Base-by-base conservation (phyloP, 306 rosid genomes). In the Vigna unguiculata region DNA sequence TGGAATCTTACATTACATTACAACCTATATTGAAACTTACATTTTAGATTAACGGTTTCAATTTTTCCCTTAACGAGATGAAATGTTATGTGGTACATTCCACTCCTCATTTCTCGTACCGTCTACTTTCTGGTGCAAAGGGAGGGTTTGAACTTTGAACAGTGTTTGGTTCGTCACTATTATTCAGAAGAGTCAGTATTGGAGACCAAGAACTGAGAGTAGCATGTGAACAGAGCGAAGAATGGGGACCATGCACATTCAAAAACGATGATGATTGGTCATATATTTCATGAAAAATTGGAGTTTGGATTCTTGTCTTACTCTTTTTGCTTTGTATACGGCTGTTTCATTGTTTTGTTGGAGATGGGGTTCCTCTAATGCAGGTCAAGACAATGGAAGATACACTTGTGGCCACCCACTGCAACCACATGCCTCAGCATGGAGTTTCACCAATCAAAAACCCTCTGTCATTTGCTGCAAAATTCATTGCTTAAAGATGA, bases 241-340 rank as follows among this genome's bases (percentile, higher is more conserved):
- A 19, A 52, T 30, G 74, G 24, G 72, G 68, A 24, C 74, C 74
- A 55, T 77, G 75, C 52, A 53, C n/a, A 17, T 54, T n/a, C 22
- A 62, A 24, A 58, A 58, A 12, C 7, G 21, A 30, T 8, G 7
- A 20, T 20, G 28, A 65, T 32, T 52, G 59, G 43, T 22, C 41
- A 45, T 41, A 41, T 4, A 53, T 40, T 45, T 54, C 21, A 19
- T 43, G 19, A 7, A 20, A 55, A 67, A 4, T 52, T 63, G 19
- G 48, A 30, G 78, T 32, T 54, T 6, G 8, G n/a, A 12, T 13
- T 51, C 7, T 52, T 71, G 77, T 47, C 55, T 3, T 63, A 38
- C 30, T 17, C 69, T 38, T 11, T 38, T 17, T 36, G 43, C 45
- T 15, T 43, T 34, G 3, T 9, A 38, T 14, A 17, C 12, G 41